Evolutionary conservation across 805 yeast species (phyloP).

Genomic region (Candida ipomoeae): DNA sequence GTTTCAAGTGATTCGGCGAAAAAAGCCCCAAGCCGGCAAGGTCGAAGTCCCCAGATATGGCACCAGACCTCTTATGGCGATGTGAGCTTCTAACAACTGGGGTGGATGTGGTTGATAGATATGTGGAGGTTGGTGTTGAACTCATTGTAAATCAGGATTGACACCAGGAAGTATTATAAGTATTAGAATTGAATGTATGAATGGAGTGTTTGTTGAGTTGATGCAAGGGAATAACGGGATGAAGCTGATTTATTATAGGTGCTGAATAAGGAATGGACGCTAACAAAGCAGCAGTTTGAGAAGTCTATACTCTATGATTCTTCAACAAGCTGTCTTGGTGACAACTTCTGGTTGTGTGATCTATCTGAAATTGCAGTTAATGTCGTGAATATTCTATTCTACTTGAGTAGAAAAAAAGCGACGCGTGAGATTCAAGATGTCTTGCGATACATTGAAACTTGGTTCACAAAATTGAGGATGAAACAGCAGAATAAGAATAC

Average conservation of each 20-base stretch:
- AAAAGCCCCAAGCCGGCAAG: slow-evolving; percentile 35
- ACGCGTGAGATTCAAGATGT: slow-evolving; percentile 1
- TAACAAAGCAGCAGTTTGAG: not conserved
- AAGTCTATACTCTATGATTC: not conserved
- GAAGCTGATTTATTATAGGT: not conserved
- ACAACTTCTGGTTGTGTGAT: not conserved
- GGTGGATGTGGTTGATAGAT: slow-evolving; percentile 5
- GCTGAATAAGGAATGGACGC: slow-evolving; percentile 4
- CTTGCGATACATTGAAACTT: not conserved
- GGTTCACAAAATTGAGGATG: not conserved
- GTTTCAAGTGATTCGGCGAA: slow-evolving; percentile 22
- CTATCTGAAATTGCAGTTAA: not conserved
- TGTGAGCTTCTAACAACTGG: slow-evolving; percentile 33
- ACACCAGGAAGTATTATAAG: not conserved
- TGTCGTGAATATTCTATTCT: not conserved
- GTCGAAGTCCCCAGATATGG: slow-evolving; percentile 84
- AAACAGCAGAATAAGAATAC: not conserved
- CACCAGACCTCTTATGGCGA: slow-evolving; percentile 81
- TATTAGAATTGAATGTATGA: slow-evolving; percentile 5
- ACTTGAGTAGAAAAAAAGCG: slow-evolving; percentile 3
- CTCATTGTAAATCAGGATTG: not conserved
- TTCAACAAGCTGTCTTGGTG: slow-evolving; percentile 1
- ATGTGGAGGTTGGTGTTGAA: slow-evolving; percentile 2
- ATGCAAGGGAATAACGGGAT: not conserved
- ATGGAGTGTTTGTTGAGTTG: not conserved